Evolutionary conservation across 768 basidiomycete species (phyloP), one percentile per base, ranked within the genome.

Genomic region (Gloeophyllum trabeum): DNA sequence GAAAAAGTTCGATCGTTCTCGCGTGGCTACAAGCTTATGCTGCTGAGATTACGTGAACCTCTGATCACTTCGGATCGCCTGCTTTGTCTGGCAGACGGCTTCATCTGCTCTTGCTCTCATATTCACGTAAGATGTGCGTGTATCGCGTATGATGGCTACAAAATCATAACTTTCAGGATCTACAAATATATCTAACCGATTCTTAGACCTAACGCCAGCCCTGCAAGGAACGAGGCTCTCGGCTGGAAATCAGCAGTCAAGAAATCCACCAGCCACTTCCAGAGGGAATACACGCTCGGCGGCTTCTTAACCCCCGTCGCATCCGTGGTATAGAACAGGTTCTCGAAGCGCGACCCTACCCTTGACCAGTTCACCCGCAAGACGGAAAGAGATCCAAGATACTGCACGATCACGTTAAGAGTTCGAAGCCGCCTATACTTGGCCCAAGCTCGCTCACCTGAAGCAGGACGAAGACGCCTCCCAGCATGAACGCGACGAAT

Each of bases 201-300:
- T 40, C 91, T 70, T 39, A 97, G 51, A 6, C 93, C 93, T 22
- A 97, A 64, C 1, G 66, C 71, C 44, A 96, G 69, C 6, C 93
- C 93, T 3, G 79, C 89, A 24, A 91, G 52, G 61, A 96, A 96
- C 12, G 85, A 81, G 2, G 91, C 92, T 47, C 92, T 66, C 35
- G 81, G 84, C 54, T 91, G 93, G 61, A 97, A 93, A 56, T 96
- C 89, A 5, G 91, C 86, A 0, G 85, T 87, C 58, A 97, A 62
- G 64, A 97, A 96, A 59, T 88, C 67, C 19, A 84, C 58, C 19
- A 80, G 49, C 61, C 79, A 79, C 28, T 55, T 69, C 74, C 83
- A 88, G 20, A 84, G 53, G 2, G 78, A 73, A 16, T 58, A 56
- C 41, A 88, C 58, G 3, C 75, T 87, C 2, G 86, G 83, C 3